phyloP scores from a whole-genome alignment of 2,329 filamentous ascomycete genomes.

The Parastagonospora avenae region DNA sequence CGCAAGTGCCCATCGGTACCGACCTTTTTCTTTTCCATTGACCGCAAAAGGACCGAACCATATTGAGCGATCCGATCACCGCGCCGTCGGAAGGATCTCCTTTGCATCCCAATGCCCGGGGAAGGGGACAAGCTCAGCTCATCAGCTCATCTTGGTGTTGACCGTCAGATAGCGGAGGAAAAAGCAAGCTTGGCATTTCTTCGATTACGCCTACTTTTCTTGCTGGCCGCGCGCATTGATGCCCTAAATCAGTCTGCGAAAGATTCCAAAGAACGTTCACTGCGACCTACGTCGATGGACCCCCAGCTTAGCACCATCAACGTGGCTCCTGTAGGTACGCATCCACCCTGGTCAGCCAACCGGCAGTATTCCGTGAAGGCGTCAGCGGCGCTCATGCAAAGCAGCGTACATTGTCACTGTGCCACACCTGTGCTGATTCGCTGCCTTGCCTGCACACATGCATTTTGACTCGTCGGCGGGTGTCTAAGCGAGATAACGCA shows the following conservation, averaged over 20 bases:
- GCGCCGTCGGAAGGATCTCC: too few species aligned
- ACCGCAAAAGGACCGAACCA: too few species aligned
- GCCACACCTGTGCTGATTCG: constrained; percentile 3
- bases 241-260: neutral
- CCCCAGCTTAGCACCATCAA: constrained; percentile 3
- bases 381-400: constrained; percentile 16
- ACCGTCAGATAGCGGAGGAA: too few species aligned
- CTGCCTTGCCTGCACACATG: neutral
- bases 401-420: neutral
- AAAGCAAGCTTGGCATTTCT: neutral
- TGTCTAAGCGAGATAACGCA: constrained; percentile 1
- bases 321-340: constrained; percentile 30
- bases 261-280: too few species aligned
- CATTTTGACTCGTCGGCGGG: neutral
- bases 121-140: neutral
- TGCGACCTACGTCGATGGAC: too few species aligned
- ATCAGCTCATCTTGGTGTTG: neutral
- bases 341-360: constrained; percentile 23
- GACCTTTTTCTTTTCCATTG: too few species aligned
- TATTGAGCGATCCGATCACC: too few species aligned
- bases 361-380: constrained; percentile 36
- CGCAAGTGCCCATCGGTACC: neutral
- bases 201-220: neutral
- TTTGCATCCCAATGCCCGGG: neutral
- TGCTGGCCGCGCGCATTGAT: neutral